phyloP scores from a whole-genome alignment of 768 basidiomycete species.

The Russula dissimulans region DNA sequence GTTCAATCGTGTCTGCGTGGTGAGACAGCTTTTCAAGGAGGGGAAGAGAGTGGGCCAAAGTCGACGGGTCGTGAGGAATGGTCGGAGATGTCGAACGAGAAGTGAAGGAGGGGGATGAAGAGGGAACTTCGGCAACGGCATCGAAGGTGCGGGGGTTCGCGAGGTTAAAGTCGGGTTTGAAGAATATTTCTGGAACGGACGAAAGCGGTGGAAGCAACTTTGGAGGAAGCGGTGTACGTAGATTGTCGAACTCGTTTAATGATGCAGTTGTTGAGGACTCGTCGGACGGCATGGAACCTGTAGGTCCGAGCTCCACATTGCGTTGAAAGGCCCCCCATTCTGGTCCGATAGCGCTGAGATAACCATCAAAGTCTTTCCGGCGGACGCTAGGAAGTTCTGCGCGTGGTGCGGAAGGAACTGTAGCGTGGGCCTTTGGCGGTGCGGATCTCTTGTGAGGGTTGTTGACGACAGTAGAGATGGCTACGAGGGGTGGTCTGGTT shows the following conservation, averaged over 20 bases:
- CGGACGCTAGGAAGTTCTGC: slow-evolving; percentile 74
- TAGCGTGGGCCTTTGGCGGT: slow-evolving; percentile 81
- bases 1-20: slow-evolving; percentile 88
- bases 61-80: slow-evolving; percentile 41
- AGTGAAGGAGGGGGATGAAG: slow-evolving; percentile 1
- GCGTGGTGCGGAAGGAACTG: slow-evolving; percentile 60
- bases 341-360: slow-evolving; percentile 57
- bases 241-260: slow-evolving; percentile 17
- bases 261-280: slow-evolving; percentile 10
- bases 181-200: slow-evolving; percentile 74
- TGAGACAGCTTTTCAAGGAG: slow-evolving; percentile 86
- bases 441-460: slow-evolving; percentile 78
- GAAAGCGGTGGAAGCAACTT: slow-evolving; percentile 57
- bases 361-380: slow-evolving; percentile 77
- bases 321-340: slow-evolving; percentile 74
- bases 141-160: slow-evolving; percentile 70
- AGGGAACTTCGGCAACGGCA: slow-evolving; percentile 50
- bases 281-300: slow-evolving; percentile 27
- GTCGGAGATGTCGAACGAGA: slow-evolving; percentile 21
- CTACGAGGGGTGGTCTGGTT: slow-evolving; percentile 33
- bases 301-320: slow-evolving; percentile 27
- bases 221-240: slow-evolving; percentile 26
- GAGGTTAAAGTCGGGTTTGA: slow-evolving; percentile 68
- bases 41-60: slow-evolving; percentile 58
- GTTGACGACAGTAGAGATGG: slow-evolving; percentile 89